phyloP scores from a whole-genome alignment of 257 asterid genomes.

The Pogostemon cablin region DNA sequence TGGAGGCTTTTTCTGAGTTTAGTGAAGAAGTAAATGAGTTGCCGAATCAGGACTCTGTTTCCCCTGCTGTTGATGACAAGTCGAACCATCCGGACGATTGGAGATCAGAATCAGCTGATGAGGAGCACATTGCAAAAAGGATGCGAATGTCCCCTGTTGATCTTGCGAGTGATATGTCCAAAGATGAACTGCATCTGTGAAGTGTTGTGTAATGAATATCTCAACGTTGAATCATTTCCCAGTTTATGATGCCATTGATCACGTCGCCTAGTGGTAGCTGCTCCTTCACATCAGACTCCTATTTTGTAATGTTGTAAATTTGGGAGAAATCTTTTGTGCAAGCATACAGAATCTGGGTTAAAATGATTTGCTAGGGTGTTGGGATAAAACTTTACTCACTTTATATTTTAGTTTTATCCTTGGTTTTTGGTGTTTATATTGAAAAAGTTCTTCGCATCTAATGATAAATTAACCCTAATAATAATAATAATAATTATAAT shows the following conservation, averaged over 20 bases:
- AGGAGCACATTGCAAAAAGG: constrained; percentile 57
- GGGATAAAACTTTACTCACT: no score
- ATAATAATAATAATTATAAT: no score
- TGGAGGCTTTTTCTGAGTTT: constrained; percentile 31
- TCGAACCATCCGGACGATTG: constrained; percentile 25
- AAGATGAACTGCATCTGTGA: constrained; percentile 52
- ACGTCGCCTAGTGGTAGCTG: constrained; percentile 1
- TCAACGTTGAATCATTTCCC: not conserved
- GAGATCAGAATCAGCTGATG: constrained; percentile 38
- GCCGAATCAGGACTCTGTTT: constrained; percentile 15
- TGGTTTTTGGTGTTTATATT: no score
- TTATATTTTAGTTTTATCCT: no score
- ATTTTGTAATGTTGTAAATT: constrained; percentile 6
- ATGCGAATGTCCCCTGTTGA: constrained; percentile 43
- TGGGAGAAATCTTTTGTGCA: constrained; percentile 8
- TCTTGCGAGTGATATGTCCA: constrained; percentile 33
- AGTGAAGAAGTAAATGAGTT: constrained; percentile 28
- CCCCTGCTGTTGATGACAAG: constrained; percentile 26
- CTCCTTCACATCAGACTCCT: constrained; percentile 1
- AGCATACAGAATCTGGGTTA: not conserved
- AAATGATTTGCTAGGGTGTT: not conserved
- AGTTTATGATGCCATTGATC: constrained; percentile 14
- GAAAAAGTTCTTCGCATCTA: no score
- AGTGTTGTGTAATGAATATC: constrained; percentile 10
- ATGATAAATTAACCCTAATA: no score